Percentiles rank a stretch among this genome's conserved stretches.
Evolutionary conservation across 1,284 basidiomycete genomes (phyloP).

Genomic region (Fomitopsis palustris): DNA sequence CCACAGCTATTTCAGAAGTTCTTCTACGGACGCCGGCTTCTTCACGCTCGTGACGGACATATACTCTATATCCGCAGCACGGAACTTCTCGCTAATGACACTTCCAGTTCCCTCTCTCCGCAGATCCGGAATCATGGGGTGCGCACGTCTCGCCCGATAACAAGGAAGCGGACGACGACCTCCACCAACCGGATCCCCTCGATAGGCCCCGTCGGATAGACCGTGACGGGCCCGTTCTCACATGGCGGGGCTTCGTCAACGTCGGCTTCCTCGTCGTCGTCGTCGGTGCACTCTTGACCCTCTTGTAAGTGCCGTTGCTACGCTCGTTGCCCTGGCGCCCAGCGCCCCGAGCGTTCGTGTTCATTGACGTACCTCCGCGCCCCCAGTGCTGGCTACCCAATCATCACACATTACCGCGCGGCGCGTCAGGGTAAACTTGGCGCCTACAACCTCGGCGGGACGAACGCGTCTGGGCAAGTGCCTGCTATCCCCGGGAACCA

Average conservation of each 20-base stretch:
- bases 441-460: slow-evolving; percentile 52
- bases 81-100: neutral
- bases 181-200: slow-evolving; percentile 30
- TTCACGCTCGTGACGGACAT: neutral
- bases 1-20: neutral
- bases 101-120: slow-evolving; percentile 19
- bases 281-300: slow-evolving; percentile 30
- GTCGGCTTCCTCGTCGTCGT: slow-evolving; percentile 31
- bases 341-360: neutral
- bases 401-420: slow-evolving; percentile 41
- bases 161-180: slow-evolving; percentile 32
- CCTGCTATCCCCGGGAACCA: slow-evolving; percentile 34
- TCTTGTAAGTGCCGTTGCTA: slow-evolving; percentile 29
- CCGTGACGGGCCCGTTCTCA: slow-evolving; percentile 24
- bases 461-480: slow-evolving; percentile 46
- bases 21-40: neutral
- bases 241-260: slow-evolving; percentile 30
- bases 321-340: neutral
- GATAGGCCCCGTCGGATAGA: slow-evolving; percentile 17
- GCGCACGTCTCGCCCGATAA: slow-evolving; percentile 26
- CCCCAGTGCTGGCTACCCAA: slow-evolving; percentile 45
- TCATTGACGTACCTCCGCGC: neutral
- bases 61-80: neutral
- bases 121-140: slow-evolving; percentile 28
- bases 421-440: slow-evolving; percentile 24